Evolutionary conservation across 1,284 basidiomycete genomes (phyloP).

Genomic region (Papiliotrema nemorosa): DNA sequence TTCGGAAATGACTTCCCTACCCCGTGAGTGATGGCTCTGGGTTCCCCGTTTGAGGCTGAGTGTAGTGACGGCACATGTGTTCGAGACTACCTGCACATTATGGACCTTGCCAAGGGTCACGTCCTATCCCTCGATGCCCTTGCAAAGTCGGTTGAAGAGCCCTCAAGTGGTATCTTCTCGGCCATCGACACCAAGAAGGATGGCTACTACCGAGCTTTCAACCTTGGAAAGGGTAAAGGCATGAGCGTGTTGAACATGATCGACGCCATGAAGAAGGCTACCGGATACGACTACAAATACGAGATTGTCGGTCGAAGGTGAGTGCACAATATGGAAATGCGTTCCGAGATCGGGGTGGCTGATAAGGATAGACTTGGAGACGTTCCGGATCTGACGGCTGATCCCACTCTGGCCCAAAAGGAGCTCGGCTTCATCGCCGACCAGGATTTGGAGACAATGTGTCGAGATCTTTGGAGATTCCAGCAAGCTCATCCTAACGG

Average conservation of each 20-base stretch:
- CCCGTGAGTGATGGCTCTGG: slow-evolving; percentile 56
- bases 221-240: slow-evolving; percentile 90
- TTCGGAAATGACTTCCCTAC: slow-evolving; percentile 99
- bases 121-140: slow-evolving; percentile 83
- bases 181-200: slow-evolving; percentile 39
- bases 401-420: slow-evolving; percentile 84
- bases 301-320: slow-evolving; percentile 85
- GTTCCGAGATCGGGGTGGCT: neutral
- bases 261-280: slow-evolving; percentile 90
- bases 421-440: slow-evolving; percentile 92
- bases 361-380: slow-evolving; percentile 69
- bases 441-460: slow-evolving; percentile 80
- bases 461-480: slow-evolving; percentile 89
- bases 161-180: slow-evolving; percentile 38
- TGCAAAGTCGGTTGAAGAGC: slow-evolving; percentile 20
- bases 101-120: slow-evolving; percentile 93
- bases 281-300: slow-evolving; percentile 82
- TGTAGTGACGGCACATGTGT: slow-evolving; percentile 86
- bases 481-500: slow-evolving; percentile 78
- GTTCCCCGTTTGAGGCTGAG: neutral
- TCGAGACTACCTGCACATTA: slow-evolving; percentile 95
- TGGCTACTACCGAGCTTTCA: slow-evolving; percentile 83
- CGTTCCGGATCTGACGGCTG: slow-evolving; percentile 94
- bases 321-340: slow-evolving; percentile 33
- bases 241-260: slow-evolving; percentile 92